Evolutionary conservation across 2,329 filamentous ascomycete genomes (phyloP).

Genomic region (Verticillium zaregamsianum): DNA sequence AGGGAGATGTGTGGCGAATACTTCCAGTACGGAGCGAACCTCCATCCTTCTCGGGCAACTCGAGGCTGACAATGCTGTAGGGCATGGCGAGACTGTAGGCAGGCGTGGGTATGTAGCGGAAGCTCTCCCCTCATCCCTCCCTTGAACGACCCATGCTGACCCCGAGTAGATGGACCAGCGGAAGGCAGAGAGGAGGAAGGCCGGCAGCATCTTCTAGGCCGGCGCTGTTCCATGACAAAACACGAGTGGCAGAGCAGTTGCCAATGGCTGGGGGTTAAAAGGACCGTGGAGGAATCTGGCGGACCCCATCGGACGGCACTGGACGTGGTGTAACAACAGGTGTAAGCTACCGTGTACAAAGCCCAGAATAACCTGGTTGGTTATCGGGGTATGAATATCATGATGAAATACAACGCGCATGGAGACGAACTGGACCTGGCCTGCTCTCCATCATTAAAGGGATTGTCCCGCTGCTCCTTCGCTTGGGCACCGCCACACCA

Average conservation of each 20-base stretch:
- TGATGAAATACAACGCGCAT: too few relatives aligned
- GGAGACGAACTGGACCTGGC: too few relatives aligned
- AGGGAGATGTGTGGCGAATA: conserved; percentile 89
- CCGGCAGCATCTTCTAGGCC: conserved; percentile 10
- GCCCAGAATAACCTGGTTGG: neutral
- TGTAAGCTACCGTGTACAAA: neutral
- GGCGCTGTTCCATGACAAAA: neutral
- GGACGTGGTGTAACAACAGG: neutral
- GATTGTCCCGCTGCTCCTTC: neutral
- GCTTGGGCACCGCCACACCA: neutral
- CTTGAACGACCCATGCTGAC: neutral
- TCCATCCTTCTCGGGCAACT: neutral
- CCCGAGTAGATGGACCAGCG: conserved; percentile 21
- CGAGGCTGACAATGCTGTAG: conserved; percentile 37
- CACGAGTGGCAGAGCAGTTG: neutral
- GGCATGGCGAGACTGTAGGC: conserved; percentile 92
- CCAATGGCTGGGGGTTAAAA: neutral
- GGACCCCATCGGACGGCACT: neutral
- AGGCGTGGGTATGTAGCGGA: conserved; percentile 69
- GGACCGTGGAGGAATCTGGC: neutral
- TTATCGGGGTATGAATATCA: neutral
- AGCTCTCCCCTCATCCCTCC: neutral
- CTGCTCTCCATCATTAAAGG: too few relatives aligned
- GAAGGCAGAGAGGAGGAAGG: conserved; percentile 19
- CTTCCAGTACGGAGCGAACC: conserved; percentile 70